Evolutionary conservation across 345 rosid genomes (phyloP).

Genomic region (Populus ilicifolia): DNA sequence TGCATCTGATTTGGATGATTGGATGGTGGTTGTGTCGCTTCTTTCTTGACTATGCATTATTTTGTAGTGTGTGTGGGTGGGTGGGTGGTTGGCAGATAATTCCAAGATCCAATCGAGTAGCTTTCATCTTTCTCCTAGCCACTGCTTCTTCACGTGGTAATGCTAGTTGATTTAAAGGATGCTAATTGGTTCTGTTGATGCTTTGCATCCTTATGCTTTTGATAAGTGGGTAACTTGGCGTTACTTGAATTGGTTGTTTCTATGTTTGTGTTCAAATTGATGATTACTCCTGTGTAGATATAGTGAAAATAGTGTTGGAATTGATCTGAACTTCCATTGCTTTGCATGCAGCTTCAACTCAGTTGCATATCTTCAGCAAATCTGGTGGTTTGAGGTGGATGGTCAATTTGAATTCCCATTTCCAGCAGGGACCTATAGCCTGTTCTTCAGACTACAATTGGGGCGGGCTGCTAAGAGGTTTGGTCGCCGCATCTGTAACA

Average conservation of each 20-base stretch:
- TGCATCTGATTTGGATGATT: background rate
- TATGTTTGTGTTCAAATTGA: background rate
- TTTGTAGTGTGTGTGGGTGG: background rate
- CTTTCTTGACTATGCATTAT: background rate
- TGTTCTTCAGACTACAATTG: slow-evolving; percentile 74
- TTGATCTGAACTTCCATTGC: slow-evolving; percentile 16
- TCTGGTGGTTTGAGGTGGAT: slow-evolving; percentile 93
- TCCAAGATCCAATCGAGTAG: background rate
- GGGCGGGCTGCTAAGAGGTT: slow-evolving; percentile 61
- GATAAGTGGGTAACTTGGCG: background rate
- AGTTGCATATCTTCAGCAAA: slow-evolving; percentile 87
- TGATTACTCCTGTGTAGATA: background rate
- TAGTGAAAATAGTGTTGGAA: slow-evolving; percentile 1
- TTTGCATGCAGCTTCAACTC: slow-evolving; percentile 46
- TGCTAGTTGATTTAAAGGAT: background rate
- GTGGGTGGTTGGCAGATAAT: background rate
- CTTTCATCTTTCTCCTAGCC: background rate
- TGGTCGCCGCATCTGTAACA: slow-evolving; percentile 67
- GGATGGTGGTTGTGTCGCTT: background rate
- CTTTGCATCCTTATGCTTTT: background rate
- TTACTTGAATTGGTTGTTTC: background rate
- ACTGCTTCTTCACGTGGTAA: background rate
- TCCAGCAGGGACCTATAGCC: slow-evolving; percentile 65
- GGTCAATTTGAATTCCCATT: slow-evolving; percentile 81
- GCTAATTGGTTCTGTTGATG: background rate